Conservation (phyloP, 768 basidiomycete genomes). For the Naganishia onofrii region DNA sequence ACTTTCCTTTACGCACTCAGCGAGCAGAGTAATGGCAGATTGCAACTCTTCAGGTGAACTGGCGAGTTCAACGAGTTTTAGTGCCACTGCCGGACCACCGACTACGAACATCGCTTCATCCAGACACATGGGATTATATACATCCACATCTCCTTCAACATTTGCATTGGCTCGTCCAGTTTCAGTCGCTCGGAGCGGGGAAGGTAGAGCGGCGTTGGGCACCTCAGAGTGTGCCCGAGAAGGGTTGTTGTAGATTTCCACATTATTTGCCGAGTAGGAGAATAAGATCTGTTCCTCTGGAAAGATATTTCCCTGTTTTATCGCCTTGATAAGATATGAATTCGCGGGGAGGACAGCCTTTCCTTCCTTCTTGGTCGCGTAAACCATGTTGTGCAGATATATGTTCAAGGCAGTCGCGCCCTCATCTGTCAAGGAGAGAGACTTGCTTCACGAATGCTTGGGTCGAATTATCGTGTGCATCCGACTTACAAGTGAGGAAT, state of each 20-base stretch:
- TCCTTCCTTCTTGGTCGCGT: conserved; percentile 43
- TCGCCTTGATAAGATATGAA: conserved; percentile 46
- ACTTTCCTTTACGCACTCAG: conserved; percentile 73
- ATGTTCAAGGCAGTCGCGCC: conserved; percentile 50
- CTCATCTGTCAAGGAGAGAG: conserved; percentile 36
- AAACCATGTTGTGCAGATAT: conserved; percentile 44
- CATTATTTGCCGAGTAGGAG: conserved; percentile 33
- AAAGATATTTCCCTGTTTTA: conserved; percentile 42
- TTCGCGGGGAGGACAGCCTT: conserved; percentile 40
- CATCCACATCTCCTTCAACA: conserved; percentile 38
- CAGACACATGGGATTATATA: conserved; percentile 52
- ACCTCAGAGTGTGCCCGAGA: not conserved
- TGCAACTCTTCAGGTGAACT: conserved; percentile 76
- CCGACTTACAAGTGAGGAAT: conserved; percentile 49
- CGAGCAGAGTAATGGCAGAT: conserved; percentile 66
- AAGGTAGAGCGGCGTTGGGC: conserved; percentile 41
- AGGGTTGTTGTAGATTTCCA: not conserved
- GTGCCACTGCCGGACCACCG: conserved; percentile 71
- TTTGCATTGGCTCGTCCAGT: conserved; percentile 35
- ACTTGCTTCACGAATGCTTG: not conserved
- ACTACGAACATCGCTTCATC: conserved; percentile 77
- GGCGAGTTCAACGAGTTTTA: conserved; percentile 74
- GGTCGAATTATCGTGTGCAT: not conserved
- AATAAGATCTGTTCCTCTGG: conserved; percentile 45
- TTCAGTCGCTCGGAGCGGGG: conserved; percentile 36